These are phyloP conservation scores for Camellia sinensis DNA, from an alignment of 148 eudicot genomes.

Conservation along the genomic window DNA sequence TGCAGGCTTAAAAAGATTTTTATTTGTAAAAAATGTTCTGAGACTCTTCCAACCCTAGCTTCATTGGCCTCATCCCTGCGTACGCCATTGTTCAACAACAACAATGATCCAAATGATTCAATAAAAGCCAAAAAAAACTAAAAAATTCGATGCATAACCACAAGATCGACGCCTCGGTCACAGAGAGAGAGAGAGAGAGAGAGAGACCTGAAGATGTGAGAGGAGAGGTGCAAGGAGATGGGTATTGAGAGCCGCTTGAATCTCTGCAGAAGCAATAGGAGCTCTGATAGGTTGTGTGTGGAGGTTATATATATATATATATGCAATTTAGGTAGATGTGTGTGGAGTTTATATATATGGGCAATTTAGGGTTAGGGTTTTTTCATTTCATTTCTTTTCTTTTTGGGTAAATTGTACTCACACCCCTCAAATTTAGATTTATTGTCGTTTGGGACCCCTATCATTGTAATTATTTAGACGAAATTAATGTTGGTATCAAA, in stretches of 20 bases:
- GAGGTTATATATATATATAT: not conserved
- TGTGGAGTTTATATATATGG: not conserved
- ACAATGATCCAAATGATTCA: not conserved
- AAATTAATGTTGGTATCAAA: too few species aligned
- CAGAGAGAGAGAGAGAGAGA: too few species aligned
- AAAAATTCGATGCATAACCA: not conserved
- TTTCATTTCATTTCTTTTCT: too few species aligned
- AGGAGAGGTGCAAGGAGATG: not conserved
- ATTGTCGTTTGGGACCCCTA: too few species aligned
- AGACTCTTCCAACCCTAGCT: constrained; percentile 75
- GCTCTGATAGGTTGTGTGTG: too few species aligned
- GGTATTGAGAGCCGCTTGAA: not conserved
- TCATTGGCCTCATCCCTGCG: constrained; percentile 61
- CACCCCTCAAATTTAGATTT: too few species aligned
- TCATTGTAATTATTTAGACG: too few species aligned
- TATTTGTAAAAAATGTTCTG: not conserved
- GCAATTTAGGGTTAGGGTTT: too few species aligned
- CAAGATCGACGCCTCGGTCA: not conserved
- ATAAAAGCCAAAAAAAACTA: not conserved
- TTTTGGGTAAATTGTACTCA: too few species aligned
- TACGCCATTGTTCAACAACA: constrained; percentile 47
- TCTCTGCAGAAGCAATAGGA: not conserved
- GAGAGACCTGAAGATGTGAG: not conserved
- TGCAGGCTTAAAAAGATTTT: too few species aligned
- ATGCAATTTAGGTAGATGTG: not conserved